A percentile compares a stretch with the other conserved stretches of the same genome.
Conservation (phyloP, 2,329 filamentous ascomycete genomes). For the Epichloe coenophiala region DNA sequence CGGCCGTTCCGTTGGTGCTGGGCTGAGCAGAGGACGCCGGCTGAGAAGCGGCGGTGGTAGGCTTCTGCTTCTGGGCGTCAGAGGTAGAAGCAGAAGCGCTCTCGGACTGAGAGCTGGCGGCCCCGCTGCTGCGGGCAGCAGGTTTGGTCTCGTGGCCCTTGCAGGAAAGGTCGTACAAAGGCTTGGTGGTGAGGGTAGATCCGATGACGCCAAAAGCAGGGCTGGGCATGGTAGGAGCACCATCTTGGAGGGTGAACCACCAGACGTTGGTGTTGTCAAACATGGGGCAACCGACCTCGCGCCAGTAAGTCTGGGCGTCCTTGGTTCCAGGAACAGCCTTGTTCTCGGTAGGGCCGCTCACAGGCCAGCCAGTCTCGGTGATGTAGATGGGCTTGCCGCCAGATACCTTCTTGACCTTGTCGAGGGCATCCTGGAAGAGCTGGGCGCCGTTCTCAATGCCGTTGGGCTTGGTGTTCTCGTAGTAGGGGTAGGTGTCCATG, state of each 20-base stretch:
- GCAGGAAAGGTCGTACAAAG: constrained; percentile 53
- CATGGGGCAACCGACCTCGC: constrained; percentile 59
- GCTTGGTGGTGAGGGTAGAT: constrained; percentile 34
- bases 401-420: constrained; percentile 42
- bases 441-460: constrained; percentile 46
- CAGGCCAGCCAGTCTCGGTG: constrained; percentile 81
- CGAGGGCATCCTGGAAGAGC: constrained; percentile 56
- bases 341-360: constrained; percentile 50
- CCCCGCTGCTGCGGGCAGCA: background rate
- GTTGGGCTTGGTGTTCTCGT: constrained; percentile 56
- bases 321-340: constrained; percentile 46
- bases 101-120: background rate
- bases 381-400: constrained; percentile 66
- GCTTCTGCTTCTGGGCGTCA: background rate
- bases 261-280: constrained; percentile 54
- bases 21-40: too few relatives aligned
- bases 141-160: constrained; percentile 12
- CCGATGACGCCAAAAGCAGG: constrained; percentile 61
- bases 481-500: constrained; percentile 78
- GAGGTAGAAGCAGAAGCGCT: constrained; percentile 2
- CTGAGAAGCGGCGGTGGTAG: too few relatives aligned
- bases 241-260: constrained; percentile 68
- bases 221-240: constrained; percentile 41
- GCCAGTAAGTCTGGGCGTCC: constrained; percentile 73
- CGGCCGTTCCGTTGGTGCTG: too few relatives aligned